phyloP scores from a whole-genome alignment of 805 yeast species.

The Teunomyces cretensis region DNA sequence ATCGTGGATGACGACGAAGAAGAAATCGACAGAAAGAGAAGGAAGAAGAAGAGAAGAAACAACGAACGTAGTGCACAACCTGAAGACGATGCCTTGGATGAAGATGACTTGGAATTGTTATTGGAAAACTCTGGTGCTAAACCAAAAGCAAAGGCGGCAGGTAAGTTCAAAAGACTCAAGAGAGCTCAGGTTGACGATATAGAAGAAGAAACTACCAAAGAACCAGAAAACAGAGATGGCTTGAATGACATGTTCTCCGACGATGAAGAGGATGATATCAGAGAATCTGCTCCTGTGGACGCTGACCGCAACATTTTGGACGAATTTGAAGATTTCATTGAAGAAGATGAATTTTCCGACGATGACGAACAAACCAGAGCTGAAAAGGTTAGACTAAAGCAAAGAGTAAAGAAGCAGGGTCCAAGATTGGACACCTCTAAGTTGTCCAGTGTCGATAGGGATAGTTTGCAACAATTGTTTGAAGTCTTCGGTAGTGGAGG shows the following conservation, averaged over 20 bases:
- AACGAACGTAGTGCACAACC: conserved; percentile 24
- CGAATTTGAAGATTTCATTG: conserved; percentile 95
- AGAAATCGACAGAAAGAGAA: conserved; percentile 25
- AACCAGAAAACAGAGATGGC: conserved; percentile 37
- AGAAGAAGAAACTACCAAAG: conserved; percentile 30
- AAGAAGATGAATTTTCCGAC: conserved; percentile 93
- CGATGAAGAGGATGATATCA: conserved; percentile 34
- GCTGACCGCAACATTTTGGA: conserved; percentile 51
- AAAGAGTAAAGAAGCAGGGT: conserved; percentile 31
- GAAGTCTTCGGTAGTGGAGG: conserved; percentile 97
- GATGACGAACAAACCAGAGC: conserved; percentile 50
- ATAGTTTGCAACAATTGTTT: conserved; percentile 85
- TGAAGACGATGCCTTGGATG: conserved; percentile 76
- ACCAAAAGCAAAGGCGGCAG: conserved; percentile 37
- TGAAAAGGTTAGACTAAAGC: conserved; percentile 30
- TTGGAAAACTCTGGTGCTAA: conserved; percentile 87
- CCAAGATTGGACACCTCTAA: conserved; percentile 57
- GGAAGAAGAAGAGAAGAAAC: conserved; percentile 40
- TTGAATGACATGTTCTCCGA: conserved; percentile 74
- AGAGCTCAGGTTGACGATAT: conserved; percentile 49
- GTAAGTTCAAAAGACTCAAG: conserved; percentile 78
- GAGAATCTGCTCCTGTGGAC: conserved; percentile 29
- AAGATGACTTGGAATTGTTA: conserved; percentile 89
- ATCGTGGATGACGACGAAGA: conserved; percentile 85
- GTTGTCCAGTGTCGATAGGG: conserved; percentile 72